phyloP scores from a whole-genome alignment of 2,329 filamentous ascomycete species.

The Orbilia ellipsospora region DNA sequence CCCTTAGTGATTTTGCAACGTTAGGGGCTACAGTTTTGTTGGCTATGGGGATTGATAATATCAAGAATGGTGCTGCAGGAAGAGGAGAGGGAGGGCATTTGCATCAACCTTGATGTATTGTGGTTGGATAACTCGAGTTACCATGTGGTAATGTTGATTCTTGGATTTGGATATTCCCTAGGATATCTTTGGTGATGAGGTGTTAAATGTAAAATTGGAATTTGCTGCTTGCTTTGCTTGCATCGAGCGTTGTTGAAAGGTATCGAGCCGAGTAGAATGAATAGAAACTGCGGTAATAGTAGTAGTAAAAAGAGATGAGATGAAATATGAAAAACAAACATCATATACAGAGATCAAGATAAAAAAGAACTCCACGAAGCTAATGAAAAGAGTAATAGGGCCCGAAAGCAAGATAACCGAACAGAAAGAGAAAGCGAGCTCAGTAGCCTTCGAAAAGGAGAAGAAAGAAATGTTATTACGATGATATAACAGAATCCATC shows the following conservation, averaged over 20 bases:
- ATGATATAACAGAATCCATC: conserved; percentile 5
- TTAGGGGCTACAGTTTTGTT: conserved; percentile 10
- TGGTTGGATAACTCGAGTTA: no score
- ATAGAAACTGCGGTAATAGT: no score
- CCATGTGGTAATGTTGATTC: no score
- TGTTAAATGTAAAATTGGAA: no score
- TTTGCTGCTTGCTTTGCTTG: no score
- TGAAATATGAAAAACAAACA: no score
- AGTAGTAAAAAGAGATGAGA: no score
- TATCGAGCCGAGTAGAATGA: no score
- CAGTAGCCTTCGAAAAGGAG: neutral
- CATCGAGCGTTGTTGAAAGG: no score
- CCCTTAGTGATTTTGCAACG: conserved; percentile 8
- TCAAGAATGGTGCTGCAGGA: neutral
- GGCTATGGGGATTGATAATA: conserved; percentile 4
- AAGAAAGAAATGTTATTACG: conserved; percentile 6
- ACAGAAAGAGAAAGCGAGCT: neutral
- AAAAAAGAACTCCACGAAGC: neutral
- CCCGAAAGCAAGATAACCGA: neutral
- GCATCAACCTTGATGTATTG: conserved; percentile 1
- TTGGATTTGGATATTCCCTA: no score
- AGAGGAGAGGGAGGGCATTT: neutral
- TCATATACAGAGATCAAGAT: neutral
- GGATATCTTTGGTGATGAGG: no score
- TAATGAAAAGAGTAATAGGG: neutral